Percentiles rank a stretch among this genome's conserved stretches.
These are phyloP conservation scores for Silene noctiflora DNA, from an alignment of 179 eudicot species.

Conservation along the genomic window DNA sequence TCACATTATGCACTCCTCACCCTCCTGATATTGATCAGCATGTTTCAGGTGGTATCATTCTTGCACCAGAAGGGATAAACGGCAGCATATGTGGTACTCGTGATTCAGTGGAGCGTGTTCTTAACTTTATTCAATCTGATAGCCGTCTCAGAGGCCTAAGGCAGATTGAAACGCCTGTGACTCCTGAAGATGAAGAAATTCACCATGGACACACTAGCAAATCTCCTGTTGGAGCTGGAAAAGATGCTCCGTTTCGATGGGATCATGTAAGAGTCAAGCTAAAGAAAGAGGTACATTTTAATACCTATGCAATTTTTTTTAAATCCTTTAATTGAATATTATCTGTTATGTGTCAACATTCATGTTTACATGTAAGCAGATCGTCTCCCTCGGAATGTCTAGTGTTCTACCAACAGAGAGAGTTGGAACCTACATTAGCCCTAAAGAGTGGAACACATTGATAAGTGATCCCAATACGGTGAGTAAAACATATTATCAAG, in stretches of 20 bases:
- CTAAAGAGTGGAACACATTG: constrained; percentile 77
- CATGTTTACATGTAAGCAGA: constrained; percentile 43
- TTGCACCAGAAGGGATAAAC: constrained; percentile 97
- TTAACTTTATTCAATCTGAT: constrained; percentile 73
- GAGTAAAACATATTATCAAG: constrained; percentile 26
- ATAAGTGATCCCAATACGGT: constrained; percentile 88
- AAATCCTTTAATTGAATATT: neutral
- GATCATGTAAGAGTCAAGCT: constrained; percentile 97
- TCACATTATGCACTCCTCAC: constrained; percentile 33
- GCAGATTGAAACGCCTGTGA: constrained; percentile 84
- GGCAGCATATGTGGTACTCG: constrained; percentile 92
- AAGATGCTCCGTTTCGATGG: constrained; percentile 98
- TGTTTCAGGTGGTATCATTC: constrained; percentile 99
- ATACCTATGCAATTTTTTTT: neutral
- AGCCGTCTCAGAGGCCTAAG: constrained; percentile 70
- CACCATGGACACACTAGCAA: constrained; percentile 91
- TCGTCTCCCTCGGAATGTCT: constrained; percentile 96
- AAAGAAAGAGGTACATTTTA: constrained; percentile 69
- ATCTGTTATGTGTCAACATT: neutral
- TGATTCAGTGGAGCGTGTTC: constrained; percentile 75
- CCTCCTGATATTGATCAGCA: constrained; percentile 78
- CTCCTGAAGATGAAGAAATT: constrained; percentile 96
- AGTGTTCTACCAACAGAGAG: constrained; percentile 77
- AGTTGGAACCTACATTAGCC: constrained; percentile 83
- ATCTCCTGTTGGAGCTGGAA: constrained; percentile 98